These are phyloP conservation scores for Claviceps humidiphila DNA, from an alignment of 2,329 filamentous ascomycete genomes.

Conservation along the genomic window DNA sequence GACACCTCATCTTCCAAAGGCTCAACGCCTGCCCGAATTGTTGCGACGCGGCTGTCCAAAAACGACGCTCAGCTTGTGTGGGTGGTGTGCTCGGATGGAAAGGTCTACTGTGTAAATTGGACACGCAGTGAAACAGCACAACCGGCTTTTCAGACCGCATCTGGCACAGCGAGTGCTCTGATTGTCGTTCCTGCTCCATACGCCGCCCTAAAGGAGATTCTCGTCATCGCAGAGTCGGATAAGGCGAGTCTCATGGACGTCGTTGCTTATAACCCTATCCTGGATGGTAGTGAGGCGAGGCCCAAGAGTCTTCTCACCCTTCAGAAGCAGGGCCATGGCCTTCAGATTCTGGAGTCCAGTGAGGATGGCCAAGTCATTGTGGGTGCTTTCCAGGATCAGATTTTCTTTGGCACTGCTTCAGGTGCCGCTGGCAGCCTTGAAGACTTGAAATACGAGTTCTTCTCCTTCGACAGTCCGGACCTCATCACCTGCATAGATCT, in stretches of 20 bases:
- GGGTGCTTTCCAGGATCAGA: slow-evolving; percentile 23
- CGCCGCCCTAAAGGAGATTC: slow-evolving; percentile 26
- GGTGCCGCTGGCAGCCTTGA: slow-evolving; percentile 12
- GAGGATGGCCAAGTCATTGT: slow-evolving; percentile 44
- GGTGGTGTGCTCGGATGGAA: slow-evolving; percentile 46
- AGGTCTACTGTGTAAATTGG: slow-evolving; percentile 47
- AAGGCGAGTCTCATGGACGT: slow-evolving; percentile 24
- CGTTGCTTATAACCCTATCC: slow-evolving; percentile 29
- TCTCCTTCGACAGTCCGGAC: slow-evolving; percentile 46
- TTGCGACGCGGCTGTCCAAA: slow-evolving; percentile 27
- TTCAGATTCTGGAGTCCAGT: slow-evolving; percentile 33
- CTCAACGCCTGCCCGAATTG: slow-evolving; percentile 20
- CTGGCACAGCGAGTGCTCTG: slow-evolving; percentile 33
- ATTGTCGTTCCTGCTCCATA: slow-evolving; percentile 25
- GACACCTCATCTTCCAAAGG: slow-evolving; percentile 14
- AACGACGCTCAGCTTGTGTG: slow-evolving; percentile 36
- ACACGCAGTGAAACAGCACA: slow-evolving; percentile 30
- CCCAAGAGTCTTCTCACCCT: slow-evolving; percentile 25
- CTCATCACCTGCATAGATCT: slow-evolving; percentile 56
- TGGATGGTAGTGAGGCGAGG: slow-evolving; percentile 12
- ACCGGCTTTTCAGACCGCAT: slow-evolving; percentile 27
- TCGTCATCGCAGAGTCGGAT: slow-evolving; percentile 33
- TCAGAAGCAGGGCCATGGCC: slow-evolving; percentile 21
- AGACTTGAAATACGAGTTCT: slow-evolving; percentile 37
- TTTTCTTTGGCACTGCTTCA: slow-evolving; percentile 22